Evolutionary conservation across 2,329 filamentous ascomycete genomes (phyloP).

Genomic region (Colletotrichum cereale): DNA sequence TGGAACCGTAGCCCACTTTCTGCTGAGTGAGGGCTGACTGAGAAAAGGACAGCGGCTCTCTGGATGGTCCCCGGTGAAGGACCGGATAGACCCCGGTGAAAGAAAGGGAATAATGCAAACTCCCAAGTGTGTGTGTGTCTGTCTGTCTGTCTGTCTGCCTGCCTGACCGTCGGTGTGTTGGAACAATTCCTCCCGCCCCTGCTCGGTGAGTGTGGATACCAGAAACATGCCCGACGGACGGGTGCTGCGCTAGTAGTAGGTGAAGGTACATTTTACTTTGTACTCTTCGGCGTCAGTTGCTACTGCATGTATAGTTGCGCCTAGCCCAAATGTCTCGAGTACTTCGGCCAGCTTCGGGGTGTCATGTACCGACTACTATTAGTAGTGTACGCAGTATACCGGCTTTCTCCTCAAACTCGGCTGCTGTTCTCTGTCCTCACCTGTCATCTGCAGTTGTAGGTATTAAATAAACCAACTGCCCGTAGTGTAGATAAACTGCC

Average conservation of each 20-base stretch:
- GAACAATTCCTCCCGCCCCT: constrained; percentile 18
- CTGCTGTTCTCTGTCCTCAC: too few species aligned
- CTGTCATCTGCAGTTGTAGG: too few species aligned
- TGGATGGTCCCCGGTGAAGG: constrained; percentile 15
- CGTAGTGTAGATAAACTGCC: too few species aligned
- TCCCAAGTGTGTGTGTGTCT: neutral
- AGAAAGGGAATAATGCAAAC: neutral
- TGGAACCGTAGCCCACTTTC: neutral
- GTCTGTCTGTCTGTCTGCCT: constrained; percentile 7
- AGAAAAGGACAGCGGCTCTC: neutral
- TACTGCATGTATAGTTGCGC: neutral
- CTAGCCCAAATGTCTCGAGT: neutral
- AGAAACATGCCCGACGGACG: constrained; percentile 30
- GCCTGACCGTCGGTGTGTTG: neutral
- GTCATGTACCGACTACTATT: neutral
- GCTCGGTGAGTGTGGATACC: neutral
- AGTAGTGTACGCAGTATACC: too few species aligned
- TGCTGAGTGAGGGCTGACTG: neutral
- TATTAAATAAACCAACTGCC: too few species aligned
- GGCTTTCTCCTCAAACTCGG: constrained; percentile 12
- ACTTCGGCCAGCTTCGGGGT: neutral
- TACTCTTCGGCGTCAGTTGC: neutral
- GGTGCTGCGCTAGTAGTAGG: constrained; percentile 12
- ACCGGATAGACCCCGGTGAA: too few species aligned
- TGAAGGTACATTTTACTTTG: too few species aligned